Evolutionary conservation across 441 rosid species (phyloP).

Genomic region (Adansonia gregorii): DNA sequence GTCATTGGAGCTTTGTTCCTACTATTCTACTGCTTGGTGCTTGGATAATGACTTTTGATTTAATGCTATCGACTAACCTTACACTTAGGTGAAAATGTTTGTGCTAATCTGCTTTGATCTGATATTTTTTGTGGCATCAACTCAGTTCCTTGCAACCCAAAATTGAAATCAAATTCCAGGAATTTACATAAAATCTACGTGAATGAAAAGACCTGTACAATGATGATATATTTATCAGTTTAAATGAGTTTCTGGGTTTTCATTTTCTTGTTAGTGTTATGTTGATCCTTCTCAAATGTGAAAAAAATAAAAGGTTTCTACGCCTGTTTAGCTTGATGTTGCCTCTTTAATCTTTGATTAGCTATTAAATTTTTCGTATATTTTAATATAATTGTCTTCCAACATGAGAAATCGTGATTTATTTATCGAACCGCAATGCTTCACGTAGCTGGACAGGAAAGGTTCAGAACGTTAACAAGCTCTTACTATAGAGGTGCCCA

Average conservation of each 20-base stretch:
- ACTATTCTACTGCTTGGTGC: neutral
- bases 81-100: neutral
- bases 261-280: neutral
- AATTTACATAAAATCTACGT: neutral
- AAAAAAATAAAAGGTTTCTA: neutral
- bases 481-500: constrained; percentile 93
- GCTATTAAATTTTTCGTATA: neutral
- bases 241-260: neutral
- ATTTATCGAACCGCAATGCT: constrained; percentile 26
- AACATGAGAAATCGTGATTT: neutral
- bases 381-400: neutral
- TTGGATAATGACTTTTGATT: neutral
- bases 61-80: neutral
- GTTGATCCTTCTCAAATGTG: neutral
- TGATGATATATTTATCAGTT: neutral
- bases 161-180: neutral
- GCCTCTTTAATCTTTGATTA: neutral
- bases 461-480: constrained; percentile 90
- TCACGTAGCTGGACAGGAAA: constrained; percentile 94
- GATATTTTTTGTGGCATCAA: neutral
- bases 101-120: neutral
- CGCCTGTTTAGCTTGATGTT: neutral
- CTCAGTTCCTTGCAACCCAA: neutral
- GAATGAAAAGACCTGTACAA: neutral
- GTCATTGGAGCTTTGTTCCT: neutral